Percentiles rank a stretch among this genome's conserved stretches.
phyloP scores from a whole-genome alignment of 352 stramenopile genomes.

The Peronospora belbahrii region DNA sequence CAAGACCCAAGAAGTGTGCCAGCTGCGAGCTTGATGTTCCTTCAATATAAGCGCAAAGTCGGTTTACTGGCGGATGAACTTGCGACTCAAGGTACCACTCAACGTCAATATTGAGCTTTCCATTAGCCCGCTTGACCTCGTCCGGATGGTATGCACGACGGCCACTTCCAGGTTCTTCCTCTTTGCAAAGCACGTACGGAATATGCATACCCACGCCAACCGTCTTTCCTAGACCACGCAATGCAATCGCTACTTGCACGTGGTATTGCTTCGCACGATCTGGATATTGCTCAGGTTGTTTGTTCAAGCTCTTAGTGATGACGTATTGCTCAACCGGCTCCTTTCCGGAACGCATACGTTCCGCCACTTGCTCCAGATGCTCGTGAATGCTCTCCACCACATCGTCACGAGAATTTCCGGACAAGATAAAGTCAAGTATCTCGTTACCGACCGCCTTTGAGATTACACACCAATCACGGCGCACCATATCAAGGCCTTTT shows the following conservation, averaged over 20 bases:
- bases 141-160: constrained; percentile 84
- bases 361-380: constrained; percentile 88
- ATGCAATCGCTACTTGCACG: constrained; percentile 95
- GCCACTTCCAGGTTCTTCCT: constrained; percentile 68
- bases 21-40: constrained; percentile 92
- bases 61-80: constrained; percentile 96
- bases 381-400: constrained; percentile 95
- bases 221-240: constrained; percentile 91
- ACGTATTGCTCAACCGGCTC: constrained; percentile 95
- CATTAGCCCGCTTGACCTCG: constrained; percentile 64
- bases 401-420: constrained; percentile 89
- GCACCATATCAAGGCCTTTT: constrained; percentile 97
- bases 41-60: constrained; percentile 98
- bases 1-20: constrained; percentile 94
- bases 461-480: constrained; percentile 97
- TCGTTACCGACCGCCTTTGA: constrained; percentile 95
- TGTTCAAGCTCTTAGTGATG: constrained; percentile 99
- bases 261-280: constrained; percentile 95
- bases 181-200: constrained; percentile 94
- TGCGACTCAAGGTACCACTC: constrained; percentile 95
- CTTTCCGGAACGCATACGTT: constrained; percentile 91
- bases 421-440: constrained; percentile 97
- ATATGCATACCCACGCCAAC: constrained; percentile 99
- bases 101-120: constrained; percentile 88
- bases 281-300: constrained; percentile 96